Evolutionary conservation across 169 alveolate genomes (phyloP), one percentile per base, ranked within the genome.

Genomic region (Plasmodium gaboni): DNA sequence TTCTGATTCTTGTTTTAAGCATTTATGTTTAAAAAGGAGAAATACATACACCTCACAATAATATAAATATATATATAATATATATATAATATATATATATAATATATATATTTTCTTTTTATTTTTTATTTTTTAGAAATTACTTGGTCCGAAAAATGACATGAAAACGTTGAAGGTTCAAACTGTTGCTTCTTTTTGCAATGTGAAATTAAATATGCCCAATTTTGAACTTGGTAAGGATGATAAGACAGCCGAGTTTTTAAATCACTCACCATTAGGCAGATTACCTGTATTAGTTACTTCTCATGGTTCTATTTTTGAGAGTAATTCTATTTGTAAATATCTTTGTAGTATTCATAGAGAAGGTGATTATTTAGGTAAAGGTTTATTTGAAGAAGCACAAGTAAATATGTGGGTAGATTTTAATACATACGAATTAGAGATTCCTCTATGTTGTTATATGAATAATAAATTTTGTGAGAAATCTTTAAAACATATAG

Each of bases 341-440:
- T 80, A 80, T 57, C 48, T 80, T 24, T 80, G 90, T 38, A 80
- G 67, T 59, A 26, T 80, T 32, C 65, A 80, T 15, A 67, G 69
- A 46, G 90, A 67, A 53, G 69, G 68, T 13, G 68, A 80, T 59
- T 59, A 51, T 32, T 67, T 80, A 10, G 90, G 90, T 67, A 51
- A 67, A 1, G 90, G 90, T 51, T 12, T 12, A 8, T 80, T 67
- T 53, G 90, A 80, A 19, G 90, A 80, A 64, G 90, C 69, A 19
- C 64, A 91, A 70, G 91, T 89, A 17, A 91, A 92, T 83, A 87
- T 92, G 73, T 93, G 96, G 96, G 60, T 93, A 26, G 96, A 93
- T 87, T 93, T 91, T 87, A 88, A 88, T 78, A 78, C 93, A 85
- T 88, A 80, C 24, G 85, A 94, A 46, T 78, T 93, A 57, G 94